These are phyloP conservation scores for Sporothrix pseudoabietina DNA, from an alignment of 2,329 filamentous ascomycete genomes.

Conservation along the genomic window DNA sequence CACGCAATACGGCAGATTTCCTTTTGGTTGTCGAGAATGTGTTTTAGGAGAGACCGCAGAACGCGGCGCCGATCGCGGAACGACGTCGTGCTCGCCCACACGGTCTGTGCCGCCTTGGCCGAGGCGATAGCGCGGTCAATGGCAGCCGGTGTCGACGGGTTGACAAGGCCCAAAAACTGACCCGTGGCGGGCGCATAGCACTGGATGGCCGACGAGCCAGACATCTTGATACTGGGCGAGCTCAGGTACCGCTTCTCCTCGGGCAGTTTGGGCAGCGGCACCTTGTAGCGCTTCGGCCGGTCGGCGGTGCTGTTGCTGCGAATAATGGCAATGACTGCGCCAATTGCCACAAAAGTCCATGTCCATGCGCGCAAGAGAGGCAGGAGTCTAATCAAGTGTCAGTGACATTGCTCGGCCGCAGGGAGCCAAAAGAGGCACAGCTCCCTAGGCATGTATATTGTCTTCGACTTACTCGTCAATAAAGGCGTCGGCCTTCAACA, in stretches of 20 bases:
- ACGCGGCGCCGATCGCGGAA: conserved; percentile 79
- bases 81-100: conserved; percentile 75
- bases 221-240: conserved; percentile 45
- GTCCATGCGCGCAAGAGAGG: conserved; percentile 22
- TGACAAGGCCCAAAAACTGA: conserved; percentile 74
- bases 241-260: conserved; percentile 50
- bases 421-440: not conserved
- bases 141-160: conserved; percentile 72
- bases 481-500: conserved; percentile 24
- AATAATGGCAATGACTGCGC: conserved; percentile 30
- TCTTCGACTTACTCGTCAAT: conserved; percentile 14
- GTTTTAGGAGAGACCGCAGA: conserved; percentile 76
- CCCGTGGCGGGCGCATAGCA: conserved; percentile 92
- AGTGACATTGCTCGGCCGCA: not conserved
- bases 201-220: conserved; percentile 69
- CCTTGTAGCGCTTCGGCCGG: conserved; percentile 58
- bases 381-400: not conserved
- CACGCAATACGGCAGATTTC: conserved; percentile 83
- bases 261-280: conserved; percentile 64
- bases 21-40: conserved; percentile 86
- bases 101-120: conserved; percentile 71
- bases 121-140: conserved; percentile 78
- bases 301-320: conserved; percentile 39
- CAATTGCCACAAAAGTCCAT: conserved; percentile 29
- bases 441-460: not conserved